Percentiles rank a stretch among this genome's conserved stretches.
Evolutionary conservation across 2,329 filamentous ascomycete genomes (phyloP).

Genomic region (Sarocladiaceae sp.): DNA sequence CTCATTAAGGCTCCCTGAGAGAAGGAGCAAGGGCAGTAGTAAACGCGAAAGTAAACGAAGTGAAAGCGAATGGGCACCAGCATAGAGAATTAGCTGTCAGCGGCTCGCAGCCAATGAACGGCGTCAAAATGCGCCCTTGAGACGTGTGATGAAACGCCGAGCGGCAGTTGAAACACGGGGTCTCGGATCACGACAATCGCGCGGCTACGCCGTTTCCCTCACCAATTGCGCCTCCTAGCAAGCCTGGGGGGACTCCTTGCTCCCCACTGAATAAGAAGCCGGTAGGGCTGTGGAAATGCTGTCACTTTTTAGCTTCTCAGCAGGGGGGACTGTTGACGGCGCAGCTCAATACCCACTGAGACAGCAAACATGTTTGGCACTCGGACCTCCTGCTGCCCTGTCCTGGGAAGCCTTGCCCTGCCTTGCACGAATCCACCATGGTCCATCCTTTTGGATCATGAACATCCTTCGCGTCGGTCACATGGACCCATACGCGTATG

Average conservation of each 20-base stretch:
- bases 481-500: not conserved
- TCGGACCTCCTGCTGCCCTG: not conserved
- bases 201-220: not conserved
- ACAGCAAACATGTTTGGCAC: constrained; percentile 9
- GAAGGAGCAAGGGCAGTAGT: too few relatives aligned
- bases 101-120: not conserved
- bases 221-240: too few relatives aligned
- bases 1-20: too few relatives aligned
- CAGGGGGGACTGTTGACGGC: not conserved
- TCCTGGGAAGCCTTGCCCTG: too few relatives aligned
- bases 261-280: too few relatives aligned
- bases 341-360: too few relatives aligned
- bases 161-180: not conserved
- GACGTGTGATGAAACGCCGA: constrained; percentile 8
- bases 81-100: not conserved
- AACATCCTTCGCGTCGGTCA: not conserved
- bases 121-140: not conserved
- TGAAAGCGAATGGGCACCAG: not conserved
- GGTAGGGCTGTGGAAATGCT: not conserved
- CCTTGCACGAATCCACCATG: too few relatives aligned
- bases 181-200: not conserved
- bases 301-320: not conserved
- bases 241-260: too few relatives aligned
- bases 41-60: too few relatives aligned
- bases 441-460: too few relatives aligned